A percentile compares a stretch with the other conserved stretches of the same genome.
These are phyloP conservation scores for Prunus kanzakura DNA, from an alignment of 306 rosid genomes.

Conservation along the genomic window DNA sequence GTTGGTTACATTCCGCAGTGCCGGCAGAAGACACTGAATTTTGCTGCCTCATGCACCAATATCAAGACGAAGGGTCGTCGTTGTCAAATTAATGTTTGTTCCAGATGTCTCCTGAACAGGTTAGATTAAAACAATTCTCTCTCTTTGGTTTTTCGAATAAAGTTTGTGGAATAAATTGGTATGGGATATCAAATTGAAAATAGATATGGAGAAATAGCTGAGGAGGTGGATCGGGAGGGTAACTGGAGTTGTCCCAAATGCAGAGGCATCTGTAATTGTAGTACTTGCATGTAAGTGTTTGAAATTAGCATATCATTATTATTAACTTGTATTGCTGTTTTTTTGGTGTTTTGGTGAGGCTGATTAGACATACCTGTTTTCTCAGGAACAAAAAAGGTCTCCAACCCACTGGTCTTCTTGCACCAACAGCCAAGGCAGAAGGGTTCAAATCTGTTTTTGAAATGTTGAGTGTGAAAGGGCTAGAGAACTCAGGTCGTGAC, in stretches of 20 bases:
- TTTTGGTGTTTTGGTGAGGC: conserved; percentile 16
- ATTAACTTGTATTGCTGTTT: background rate
- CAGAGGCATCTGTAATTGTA: conserved; percentile 71
- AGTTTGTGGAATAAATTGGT: background rate
- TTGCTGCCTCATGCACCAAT: conserved; percentile 53
- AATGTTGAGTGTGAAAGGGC: conserved; percentile 31
- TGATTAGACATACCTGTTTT: background rate
- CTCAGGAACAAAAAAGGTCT: conserved; percentile 67
- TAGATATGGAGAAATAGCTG: conserved; percentile 74
- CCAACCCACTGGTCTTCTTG: conserved; percentile 62
- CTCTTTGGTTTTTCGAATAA: background rate
- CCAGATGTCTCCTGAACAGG: conserved; percentile 77
- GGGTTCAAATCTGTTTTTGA: conserved; percentile 71
- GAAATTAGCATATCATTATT: background rate
- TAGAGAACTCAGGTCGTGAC: conserved; percentile 24
- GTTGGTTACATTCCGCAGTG: conserved; percentile 41
- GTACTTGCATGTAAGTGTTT: conserved; percentile 61
- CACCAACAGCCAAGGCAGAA: conserved; percentile 41
- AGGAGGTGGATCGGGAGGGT: conserved; percentile 32
- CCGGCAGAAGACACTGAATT: conserved; percentile 69
- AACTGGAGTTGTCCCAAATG: conserved; percentile 84
- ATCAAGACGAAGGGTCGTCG: conserved; percentile 23
- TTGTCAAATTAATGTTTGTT: conserved; percentile 54
- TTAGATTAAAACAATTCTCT: conserved; percentile 13
- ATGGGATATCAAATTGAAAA: conserved; percentile 2